Evolutionary conservation across 1,284 basidiomycete genomes (phyloP).

Genomic region (Apiotrichum siamense): DNA sequence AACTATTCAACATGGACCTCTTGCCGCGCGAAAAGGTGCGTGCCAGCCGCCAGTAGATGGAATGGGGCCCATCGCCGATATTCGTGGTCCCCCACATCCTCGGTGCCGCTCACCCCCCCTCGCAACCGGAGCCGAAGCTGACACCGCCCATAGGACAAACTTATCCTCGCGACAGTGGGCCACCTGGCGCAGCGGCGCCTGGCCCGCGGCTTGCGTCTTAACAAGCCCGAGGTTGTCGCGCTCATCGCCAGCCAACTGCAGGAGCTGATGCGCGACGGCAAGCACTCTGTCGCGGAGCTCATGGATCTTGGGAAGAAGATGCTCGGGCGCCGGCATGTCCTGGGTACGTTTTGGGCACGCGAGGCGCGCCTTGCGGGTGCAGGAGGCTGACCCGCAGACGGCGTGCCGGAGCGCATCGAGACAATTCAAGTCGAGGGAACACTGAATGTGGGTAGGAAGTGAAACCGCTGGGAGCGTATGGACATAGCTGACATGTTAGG

Average conservation of each 20-base stretch:
- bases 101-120: too few species aligned
- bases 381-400: slow-evolving; percentile 18
- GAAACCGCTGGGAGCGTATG: rapidly evolving
- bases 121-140: too few species aligned
- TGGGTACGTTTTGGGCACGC: too few species aligned
- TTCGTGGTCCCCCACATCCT: neutral
- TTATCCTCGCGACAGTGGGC: slow-evolving; percentile 59
- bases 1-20: slow-evolving; percentile 30
- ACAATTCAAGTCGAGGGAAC: slow-evolving; percentile 91
- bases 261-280: slow-evolving; percentile 90
- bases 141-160: slow-evolving; percentile 47
- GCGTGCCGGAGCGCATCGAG: slow-evolving; percentile 52
- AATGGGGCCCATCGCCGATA: neutral
- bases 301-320: slow-evolving; percentile 89
- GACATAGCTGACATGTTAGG: slow-evolving; percentile 16
- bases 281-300: slow-evolving; percentile 76
- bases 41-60: neutral
- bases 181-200: slow-evolving; percentile 88
- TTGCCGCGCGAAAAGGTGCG: slow-evolving; percentile 40
- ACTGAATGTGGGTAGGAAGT: slow-evolving; percentile 59
- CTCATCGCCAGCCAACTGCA: slow-evolving; percentile 88
- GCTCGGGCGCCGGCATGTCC: slow-evolving; percentile 84
- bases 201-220: slow-evolving; percentile 79
- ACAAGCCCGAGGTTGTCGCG: slow-evolving; percentile 79
- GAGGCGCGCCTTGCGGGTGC: neutral